Conservation (phyloP, 2,329 filamentous ascomycete species). For the Sporothrix euskadiensis region DNA sequence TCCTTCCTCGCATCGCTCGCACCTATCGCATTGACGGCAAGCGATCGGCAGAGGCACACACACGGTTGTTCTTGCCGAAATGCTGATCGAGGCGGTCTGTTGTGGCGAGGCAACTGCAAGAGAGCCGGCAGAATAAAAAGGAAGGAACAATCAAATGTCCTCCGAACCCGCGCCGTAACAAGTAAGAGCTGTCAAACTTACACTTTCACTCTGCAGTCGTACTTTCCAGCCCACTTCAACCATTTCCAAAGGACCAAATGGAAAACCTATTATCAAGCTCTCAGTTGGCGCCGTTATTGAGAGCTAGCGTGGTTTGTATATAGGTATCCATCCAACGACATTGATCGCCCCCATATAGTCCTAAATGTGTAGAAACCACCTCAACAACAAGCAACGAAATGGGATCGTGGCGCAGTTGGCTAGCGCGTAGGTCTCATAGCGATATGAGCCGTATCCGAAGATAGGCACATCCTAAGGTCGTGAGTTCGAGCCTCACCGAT, state of each 20-base stretch:
- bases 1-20: slow-evolving; percentile 5
- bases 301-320: not conserved
- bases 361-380: not conserved
- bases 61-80: slow-evolving; percentile 1
- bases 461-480: slow-evolving; percentile 32
- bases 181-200: not conserved
- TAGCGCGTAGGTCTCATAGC: slow-evolving; percentile 26
- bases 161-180: not conserved
- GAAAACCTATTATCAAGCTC: not conserved
- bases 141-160: not conserved
- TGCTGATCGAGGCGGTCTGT: not conserved
- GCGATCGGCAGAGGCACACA: not conserved
- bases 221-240: too few relatives aligned
- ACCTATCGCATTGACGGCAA: not conserved
- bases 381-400: not conserved
- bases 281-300: not conserved
- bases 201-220: too few relatives aligned
- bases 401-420: slow-evolving; percentile 26
- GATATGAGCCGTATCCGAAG: slow-evolving; percentile 20
- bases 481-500: slow-evolving; percentile 34
- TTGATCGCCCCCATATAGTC: not conserved
- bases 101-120: not conserved
- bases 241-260: not conserved
- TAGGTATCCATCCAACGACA: not conserved
- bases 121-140: not conserved